A percentile compares a stretch with the other conserved stretches of the same genome.
Conservation (phyloP, 2,329 filamentous ascomycete species). For the Ilyonectria robusta region DNA sequence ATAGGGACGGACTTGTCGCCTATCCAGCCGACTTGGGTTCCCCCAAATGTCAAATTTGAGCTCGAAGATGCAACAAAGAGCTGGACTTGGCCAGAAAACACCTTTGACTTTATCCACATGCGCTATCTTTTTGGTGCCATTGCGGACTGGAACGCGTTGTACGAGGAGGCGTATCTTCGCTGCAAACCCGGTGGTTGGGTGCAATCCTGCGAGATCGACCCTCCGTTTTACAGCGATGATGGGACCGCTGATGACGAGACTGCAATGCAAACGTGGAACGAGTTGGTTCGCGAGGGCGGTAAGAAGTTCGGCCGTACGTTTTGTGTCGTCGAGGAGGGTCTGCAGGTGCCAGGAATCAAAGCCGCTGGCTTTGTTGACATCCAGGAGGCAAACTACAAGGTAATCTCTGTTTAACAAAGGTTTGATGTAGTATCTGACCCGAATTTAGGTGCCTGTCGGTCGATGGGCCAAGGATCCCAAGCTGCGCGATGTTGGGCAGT, state of each 20-base stretch:
- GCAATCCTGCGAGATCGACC: conserved; percentile 28
- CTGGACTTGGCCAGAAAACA: conserved; percentile 19
- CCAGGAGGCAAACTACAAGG: conserved; percentile 21
- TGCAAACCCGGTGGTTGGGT: conserved; percentile 28
- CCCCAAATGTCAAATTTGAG: conserved; percentile 28
- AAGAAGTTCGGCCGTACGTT: conserved; percentile 16
- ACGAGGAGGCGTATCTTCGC: conserved; percentile 17
- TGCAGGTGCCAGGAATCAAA: not conserved
- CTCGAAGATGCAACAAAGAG: conserved; percentile 17
- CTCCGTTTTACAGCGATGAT: conserved; percentile 24
- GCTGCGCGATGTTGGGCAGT: conserved; percentile 18
- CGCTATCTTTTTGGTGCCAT: conserved; percentile 30
- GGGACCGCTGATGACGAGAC: conserved; percentile 14
- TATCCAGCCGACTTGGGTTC: conserved; percentile 57
- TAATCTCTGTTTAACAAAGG: not conserved
- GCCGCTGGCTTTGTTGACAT: conserved; percentile 19
- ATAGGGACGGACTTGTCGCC: conserved; percentile 70
- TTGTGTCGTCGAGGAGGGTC: not conserved
- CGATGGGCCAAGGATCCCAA: conserved; percentile 27
- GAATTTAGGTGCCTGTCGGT: conserved; percentile 12
- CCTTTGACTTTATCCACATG: conserved; percentile 29
- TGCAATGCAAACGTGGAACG: conserved; percentile 21
- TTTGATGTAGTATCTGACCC: not conserved
- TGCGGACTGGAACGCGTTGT: conserved; percentile 21
- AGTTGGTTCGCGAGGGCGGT: conserved; percentile 5